A percentile compares a stretch with the other conserved stretches of the same genome.
Conservation (phyloP, 306 rosid genomes). For the Fagus sylvatica region DNA sequence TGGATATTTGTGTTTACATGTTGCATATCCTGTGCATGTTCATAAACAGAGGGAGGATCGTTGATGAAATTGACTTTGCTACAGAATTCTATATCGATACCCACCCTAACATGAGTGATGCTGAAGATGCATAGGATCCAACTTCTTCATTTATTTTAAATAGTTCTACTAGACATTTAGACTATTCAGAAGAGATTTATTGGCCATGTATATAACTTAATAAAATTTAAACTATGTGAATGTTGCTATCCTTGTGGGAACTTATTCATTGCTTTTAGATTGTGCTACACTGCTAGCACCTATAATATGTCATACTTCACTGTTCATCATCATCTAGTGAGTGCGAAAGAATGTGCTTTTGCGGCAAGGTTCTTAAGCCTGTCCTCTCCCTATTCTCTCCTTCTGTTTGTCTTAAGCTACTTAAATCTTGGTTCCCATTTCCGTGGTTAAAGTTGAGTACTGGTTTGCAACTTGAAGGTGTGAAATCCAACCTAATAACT, state of each 20-base stretch:
- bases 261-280: background rate
- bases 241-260: background rate
- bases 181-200: slow-evolving; percentile 11
- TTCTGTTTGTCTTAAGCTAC: background rate
- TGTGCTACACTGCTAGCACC: background rate
- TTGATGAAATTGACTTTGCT: slow-evolving; percentile 64
- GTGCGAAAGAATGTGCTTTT: background rate
- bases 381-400: background rate
- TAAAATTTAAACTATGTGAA: background rate
- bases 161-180: slow-evolving; percentile 16
- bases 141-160: background rate
- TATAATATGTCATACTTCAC: no score
- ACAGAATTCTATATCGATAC: slow-evolving; percentile 60
- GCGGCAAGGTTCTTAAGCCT: background rate
- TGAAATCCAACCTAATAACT: no score
- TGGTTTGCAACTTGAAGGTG: background rate
- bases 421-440: background rate
- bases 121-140: slow-evolving; percentile 59
- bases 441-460: background rate
- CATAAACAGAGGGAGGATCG: slow-evolving; percentile 68
- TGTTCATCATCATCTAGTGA: no score
- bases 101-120: slow-evolving; percentile 58
- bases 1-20: background rate
- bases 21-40: slow-evolving; percentile 10
- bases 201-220: slow-evolving; percentile 15